phyloP scores from a whole-genome alignment of 257 asterid genomes.

The Lantana camara region DNA sequence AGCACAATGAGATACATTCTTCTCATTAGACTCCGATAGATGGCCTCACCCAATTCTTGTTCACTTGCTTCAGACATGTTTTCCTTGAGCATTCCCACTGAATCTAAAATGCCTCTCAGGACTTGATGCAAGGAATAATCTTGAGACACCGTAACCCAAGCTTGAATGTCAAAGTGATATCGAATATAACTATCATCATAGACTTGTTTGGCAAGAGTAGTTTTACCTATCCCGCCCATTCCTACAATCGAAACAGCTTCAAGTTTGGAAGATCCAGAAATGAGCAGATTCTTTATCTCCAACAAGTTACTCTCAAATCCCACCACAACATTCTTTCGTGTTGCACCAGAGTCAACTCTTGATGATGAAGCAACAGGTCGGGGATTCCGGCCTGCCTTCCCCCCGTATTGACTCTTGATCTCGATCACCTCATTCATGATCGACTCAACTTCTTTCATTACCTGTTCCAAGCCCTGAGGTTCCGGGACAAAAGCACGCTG shows the following conservation, averaged over 20 bases:
- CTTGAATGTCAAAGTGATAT: no score
- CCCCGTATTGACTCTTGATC: not conserved
- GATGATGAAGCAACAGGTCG: not conserved
- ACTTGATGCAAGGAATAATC: not conserved
- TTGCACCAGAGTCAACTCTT: not conserved
- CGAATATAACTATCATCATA: no score
- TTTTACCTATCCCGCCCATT: slow-evolving; percentile 24
- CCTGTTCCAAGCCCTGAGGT: not conserved
- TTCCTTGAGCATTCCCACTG: not conserved
- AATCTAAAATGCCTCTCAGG: slow-evolving; percentile 8
- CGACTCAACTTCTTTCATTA: not conserved
- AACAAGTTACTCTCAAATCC: slow-evolving; percentile 18
- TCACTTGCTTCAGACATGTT: not conserved
- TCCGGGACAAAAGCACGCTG: not conserved
- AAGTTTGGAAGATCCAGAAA: not conserved
- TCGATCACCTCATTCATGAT: not conserved
- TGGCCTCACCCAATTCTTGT: not conserved
- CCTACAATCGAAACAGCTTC: slow-evolving; percentile 21
- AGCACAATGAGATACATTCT: slow-evolving; percentile 26
- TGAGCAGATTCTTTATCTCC: not conserved
- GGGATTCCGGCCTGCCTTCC: not conserved
- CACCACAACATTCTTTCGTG: slow-evolving; percentile 15
- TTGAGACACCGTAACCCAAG: no score
- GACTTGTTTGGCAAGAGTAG: no score
- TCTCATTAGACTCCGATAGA: not conserved